These are phyloP conservation scores for Podaxis mareebaensis DNA, from an alignment of 768 basidiomycete species.

Conservation along the genomic window DNA sequence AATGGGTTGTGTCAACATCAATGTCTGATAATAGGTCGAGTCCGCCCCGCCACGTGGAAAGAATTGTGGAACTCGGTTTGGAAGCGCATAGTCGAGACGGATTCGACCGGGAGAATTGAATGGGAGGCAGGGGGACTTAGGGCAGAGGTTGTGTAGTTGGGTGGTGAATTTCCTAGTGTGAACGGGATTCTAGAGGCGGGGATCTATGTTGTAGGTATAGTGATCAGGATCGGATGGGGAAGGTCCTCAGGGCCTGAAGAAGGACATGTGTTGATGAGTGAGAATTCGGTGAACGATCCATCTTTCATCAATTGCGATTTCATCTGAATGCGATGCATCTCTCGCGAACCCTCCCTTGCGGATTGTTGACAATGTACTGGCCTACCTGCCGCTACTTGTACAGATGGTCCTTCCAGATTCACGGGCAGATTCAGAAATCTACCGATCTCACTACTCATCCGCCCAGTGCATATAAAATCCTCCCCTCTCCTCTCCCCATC, in stretches of 20 bases:
- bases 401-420: slow-evolving; percentile 16
- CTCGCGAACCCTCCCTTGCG: slow-evolving; percentile 35
- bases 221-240: slow-evolving; percentile 11
- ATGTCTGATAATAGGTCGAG: neutral
- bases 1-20: slow-evolving; percentile 16
- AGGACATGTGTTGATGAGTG: slow-evolving; percentile 19
- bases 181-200: slow-evolving; percentile 24
- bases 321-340: slow-evolving; percentile 27
- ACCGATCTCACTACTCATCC: slow-evolving; percentile 11
- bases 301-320: slow-evolving; percentile 26
- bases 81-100: neutral
- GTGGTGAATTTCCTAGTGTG: neutral
- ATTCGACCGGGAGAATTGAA: neutral
- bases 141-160: slow-evolving; percentile 13
- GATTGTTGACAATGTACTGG: slow-evolving; percentile 29
- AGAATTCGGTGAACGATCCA: slow-evolving; percentile 21
- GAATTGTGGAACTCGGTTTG: slow-evolving; percentile 18
- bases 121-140: neutral
- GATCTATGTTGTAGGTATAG: slow-evolving; percentile 27
- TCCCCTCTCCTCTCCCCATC: slow-evolving; percentile 12
- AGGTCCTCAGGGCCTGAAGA: neutral
- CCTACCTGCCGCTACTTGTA: slow-evolving; percentile 14
- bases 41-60: slow-evolving; percentile 25
- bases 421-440: slow-evolving; percentile 14
- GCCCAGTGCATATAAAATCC: slow-evolving; percentile 15